phyloP scores from a whole-genome alignment of 306 rosid genomes.

The Sechiopsis laciniata region DNA sequence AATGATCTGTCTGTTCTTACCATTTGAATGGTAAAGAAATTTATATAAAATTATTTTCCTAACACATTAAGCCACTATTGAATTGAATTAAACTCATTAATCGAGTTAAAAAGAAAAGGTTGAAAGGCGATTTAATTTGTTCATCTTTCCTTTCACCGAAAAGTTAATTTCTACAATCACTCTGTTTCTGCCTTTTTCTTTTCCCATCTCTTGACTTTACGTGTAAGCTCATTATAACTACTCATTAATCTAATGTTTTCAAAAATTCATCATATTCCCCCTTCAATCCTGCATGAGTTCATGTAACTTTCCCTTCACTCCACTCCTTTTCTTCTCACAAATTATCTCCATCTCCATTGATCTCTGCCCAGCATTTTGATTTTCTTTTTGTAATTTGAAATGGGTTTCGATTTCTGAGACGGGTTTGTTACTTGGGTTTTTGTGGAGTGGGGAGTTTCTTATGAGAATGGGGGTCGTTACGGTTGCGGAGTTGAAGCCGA shows the following conservation, averaged over 20 bases:
- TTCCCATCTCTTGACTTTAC: slow-evolving; percentile 59
- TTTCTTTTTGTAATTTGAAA: not conserved
- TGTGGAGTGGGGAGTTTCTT: not conserved
- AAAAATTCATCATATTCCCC: not conserved
- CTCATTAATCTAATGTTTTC: slow-evolving; percentile 40
- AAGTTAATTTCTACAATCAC: slow-evolving; percentile 38
- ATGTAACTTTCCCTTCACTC: slow-evolving; percentile 45
- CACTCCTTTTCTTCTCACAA: slow-evolving; percentile 23
- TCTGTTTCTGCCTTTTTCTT: slow-evolving; percentile 25
- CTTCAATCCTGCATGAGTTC: slow-evolving; percentile 48
- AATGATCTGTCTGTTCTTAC: too few relatives aligned
- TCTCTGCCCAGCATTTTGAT: not conserved
- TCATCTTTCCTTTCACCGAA: slow-evolving; percentile 77
- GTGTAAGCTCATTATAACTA: slow-evolving; percentile 42
- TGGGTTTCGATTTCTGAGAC: slow-evolving; percentile 15
- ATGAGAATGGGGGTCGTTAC: slow-evolving; percentile 78
- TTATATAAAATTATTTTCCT: too few relatives aligned
- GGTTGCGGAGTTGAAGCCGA: slow-evolving; percentile 82
- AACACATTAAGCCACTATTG: too few relatives aligned
- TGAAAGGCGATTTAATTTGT: slow-evolving; percentile 16
- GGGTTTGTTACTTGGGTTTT: slow-evolving; percentile 3
- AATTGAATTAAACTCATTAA: too few relatives aligned
- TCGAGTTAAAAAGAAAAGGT: too few relatives aligned
- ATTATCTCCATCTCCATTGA: too few relatives aligned
- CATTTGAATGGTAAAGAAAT: too few relatives aligned